Evolutionary conservation across 2,329 filamentous ascomycete genomes (phyloP), one percentile per base, ranked within the genome.

Genomic region (Botrytis squamosa): DNA sequence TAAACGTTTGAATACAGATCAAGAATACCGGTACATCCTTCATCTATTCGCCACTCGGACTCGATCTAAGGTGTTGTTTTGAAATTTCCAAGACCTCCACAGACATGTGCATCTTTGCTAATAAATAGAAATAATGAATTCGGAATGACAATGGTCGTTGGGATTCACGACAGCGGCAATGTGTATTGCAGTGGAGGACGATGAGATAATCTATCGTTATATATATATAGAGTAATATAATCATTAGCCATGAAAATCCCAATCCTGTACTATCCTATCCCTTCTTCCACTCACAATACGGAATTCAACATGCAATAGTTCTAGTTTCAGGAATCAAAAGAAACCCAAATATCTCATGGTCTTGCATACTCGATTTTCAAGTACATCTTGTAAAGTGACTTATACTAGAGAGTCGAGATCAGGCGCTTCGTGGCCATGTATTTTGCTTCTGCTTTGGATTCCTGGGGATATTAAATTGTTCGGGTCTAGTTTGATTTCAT

Each of bases 1-100:
- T 42, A 4, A 20, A 16, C 7, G 5, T 44, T 1, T 18, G 0
- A 9, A 22, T 0, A 22, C 3, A 4, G 20, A 10, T 1, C 20
- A 9, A 22, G 20, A 9, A 25, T 25, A 52, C 46, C 4, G 46
- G 1, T 52, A 25, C 0, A 2, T 12, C 0, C 10, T 52, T 6
- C 1, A 52, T 52, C 22, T 25, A 12, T 6, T 52, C 46, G 46
- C 22, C 22, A 52, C 4, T 52, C 10, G 22, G 10, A 29, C 22
- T 52, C 4, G 10, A 52, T 12, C 0, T 25, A 25, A 0, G 10
- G 22, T 25, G 22, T 25, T 52, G 10, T 12, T 52, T 5, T 25
- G 22, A 4, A 25, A 18, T 6, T 25, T 25, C 1, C 10, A 0
- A 25, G 22, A 5, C 9, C 5, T 25, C 25, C 4, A 25, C 22